Evolutionary conservation across 768 basidiomycete genomes (phyloP).

Genomic region (Leccinum fibrillosum): DNA sequence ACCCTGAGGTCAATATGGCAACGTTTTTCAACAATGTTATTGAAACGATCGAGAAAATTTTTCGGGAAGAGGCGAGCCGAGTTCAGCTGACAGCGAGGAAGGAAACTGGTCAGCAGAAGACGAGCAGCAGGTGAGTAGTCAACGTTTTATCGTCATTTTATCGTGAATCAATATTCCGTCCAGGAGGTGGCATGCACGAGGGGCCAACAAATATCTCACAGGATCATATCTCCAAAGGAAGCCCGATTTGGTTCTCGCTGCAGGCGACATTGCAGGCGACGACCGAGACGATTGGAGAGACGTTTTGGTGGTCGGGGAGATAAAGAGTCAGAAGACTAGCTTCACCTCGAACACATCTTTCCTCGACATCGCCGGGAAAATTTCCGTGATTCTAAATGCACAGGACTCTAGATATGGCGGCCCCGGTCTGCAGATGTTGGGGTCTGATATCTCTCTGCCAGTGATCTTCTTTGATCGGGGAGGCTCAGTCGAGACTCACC

Average conservation of each 20-base stretch:
- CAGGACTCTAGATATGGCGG: not conserved
- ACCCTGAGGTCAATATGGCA: not conserved
- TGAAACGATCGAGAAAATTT: not conserved
- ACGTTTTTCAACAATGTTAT: not conserved
- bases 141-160: too few species aligned
- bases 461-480: not conserved
- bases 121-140: too few species aligned
- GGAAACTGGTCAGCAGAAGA: too few species aligned
- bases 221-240: not conserved
- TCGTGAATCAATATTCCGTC: too few species aligned
- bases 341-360: not conserved
- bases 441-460: not conserved
- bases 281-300: not conserved
- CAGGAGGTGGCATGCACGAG: not conserved
- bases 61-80: too few species aligned
- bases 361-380: not conserved
- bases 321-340: not conserved
- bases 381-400: not conserved
- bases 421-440: not conserved
- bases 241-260: not conserved
- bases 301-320: not conserved
- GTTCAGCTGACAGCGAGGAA: too few species aligned
- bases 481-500: not conserved
- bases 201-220: not conserved
- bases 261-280: too few species aligned